These are phyloP conservation scores for Pulveroboletus sp. DNA, from an alignment of 768 basidiomycete genomes.

Conservation along the genomic window DNA sequence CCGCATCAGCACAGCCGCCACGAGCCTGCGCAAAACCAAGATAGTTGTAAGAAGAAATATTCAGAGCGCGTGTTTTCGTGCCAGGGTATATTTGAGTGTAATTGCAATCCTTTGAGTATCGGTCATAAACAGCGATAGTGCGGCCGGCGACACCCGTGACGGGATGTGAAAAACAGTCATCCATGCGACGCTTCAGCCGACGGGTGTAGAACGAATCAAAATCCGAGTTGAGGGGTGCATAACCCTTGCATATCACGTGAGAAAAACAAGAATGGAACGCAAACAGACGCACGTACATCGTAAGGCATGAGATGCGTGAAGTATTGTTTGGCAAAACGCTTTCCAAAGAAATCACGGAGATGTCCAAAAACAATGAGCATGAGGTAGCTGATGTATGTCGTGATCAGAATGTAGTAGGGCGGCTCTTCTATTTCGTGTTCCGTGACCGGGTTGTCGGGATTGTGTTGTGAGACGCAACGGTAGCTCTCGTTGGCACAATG, in stretches of 20 bases:
- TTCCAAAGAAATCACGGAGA: conserved; percentile 92
- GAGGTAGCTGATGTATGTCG: conserved; percentile 92
- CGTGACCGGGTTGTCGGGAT: conserved; percentile 42
- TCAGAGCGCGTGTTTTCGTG: conserved; percentile 81
- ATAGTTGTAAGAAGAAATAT: conserved; percentile 98
- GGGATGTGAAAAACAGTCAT: conserved; percentile 92
- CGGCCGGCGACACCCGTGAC: conserved; percentile 95
- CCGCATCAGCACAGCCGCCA: conserved; percentile 93
- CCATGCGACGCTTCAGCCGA: conserved; percentile 89
- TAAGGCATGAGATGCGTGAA: conserved; percentile 83
- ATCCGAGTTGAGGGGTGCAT: conserved; percentile 95
- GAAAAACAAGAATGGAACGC: conserved; percentile 1
- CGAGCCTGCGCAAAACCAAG: conserved; percentile 95
- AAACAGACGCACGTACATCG: conserved; percentile 56
- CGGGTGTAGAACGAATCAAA: conserved; percentile 99
- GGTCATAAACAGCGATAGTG: conserved; percentile 83
- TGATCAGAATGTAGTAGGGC: conserved; percentile 87
- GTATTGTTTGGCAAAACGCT: conserved; percentile 62
- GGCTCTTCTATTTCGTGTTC: conserved; percentile 76
- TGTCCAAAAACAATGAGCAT: conserved; percentile 91
- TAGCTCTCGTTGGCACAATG: conserved; percentile 79
- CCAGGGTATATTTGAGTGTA: conserved; percentile 76
- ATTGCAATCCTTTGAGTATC: conserved; percentile 80
- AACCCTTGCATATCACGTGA: conserved; percentile 59
- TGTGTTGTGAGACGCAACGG: conserved; percentile 66